Evolutionary conservation across 495 filamentous ascomycete species (phyloP).

Genomic region (Aspergillus biplanus): DNA sequence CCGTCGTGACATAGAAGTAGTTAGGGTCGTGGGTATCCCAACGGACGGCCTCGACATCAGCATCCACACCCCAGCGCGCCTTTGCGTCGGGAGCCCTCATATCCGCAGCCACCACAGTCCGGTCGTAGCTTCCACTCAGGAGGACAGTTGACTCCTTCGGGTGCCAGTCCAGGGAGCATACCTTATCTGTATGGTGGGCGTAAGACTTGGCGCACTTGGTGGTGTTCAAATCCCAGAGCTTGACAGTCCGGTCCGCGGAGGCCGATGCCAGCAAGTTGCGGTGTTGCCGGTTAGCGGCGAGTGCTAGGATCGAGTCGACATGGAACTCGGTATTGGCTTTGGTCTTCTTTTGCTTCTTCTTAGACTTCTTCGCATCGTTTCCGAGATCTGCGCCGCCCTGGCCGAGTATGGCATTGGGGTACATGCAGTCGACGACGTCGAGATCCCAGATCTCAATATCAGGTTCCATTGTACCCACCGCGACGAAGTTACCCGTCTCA

Average conservation of each 20-base stretch:
- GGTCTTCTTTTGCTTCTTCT: conserved; percentile 78
- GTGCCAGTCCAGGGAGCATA: conserved; percentile 95
- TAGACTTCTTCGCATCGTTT: conserved; percentile 64
- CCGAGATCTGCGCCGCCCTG: conserved; percentile 63
- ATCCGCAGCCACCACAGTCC: conserved; percentile 86
- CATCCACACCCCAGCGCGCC: conserved; percentile 87
- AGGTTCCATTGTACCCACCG: conserved; percentile 94
- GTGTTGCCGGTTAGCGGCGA: conserved; percentile 90
- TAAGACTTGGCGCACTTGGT: conserved; percentile 94
- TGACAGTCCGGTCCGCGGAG: conserved; percentile 94
- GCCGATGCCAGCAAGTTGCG: conserved; percentile 93
- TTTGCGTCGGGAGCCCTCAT: conserved; percentile 87
- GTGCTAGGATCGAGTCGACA: conserved; percentile 87
- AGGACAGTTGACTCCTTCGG: conserved; percentile 81
- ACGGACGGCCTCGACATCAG: conserved; percentile 87
- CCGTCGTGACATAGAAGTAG: conserved; percentile 93
- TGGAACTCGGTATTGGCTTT: conserved; percentile 92
- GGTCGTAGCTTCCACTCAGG: conserved; percentile 91
- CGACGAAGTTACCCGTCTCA: conserved; percentile 79
- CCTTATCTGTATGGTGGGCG: conserved; percentile 87
- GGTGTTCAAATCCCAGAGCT: conserved; percentile 95
- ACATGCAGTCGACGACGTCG: conserved; percentile 94
- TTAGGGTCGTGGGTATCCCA: conserved; percentile 94
- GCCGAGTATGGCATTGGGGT: conserved; percentile 95
- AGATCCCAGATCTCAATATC: conserved; percentile 99